Evolutionary conservation across 164 flowering plant species (phyloP), one percentile per base, ranked within the genome.

Genomic region (Dillenia turbinata): DNA sequence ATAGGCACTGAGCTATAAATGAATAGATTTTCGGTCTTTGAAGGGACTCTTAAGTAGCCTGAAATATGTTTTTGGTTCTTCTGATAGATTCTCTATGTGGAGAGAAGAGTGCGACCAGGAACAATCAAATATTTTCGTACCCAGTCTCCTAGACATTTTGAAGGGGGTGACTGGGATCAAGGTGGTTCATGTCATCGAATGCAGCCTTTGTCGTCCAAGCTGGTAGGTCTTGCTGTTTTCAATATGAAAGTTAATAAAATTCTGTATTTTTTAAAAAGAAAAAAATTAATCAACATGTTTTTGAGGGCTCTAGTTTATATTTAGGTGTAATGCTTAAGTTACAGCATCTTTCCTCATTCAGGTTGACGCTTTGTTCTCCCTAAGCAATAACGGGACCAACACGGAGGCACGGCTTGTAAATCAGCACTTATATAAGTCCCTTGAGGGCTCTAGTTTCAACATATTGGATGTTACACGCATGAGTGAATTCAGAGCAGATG

Each of bases 161-260:
- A 91, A 80, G 97, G 98, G 60, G 97, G 99, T 74, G 97, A 94
- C 57, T 94, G 99, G 99, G 78, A 94, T 67, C 88, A 88, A 73
- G 97, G 96, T 64, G 99, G 96, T 67, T 83, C 96, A 43, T 94
- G 99, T 66, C 79, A 57, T 47, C 87, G 88, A 5, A 43, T 56
- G 22, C 69, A 78, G 66, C 97, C 99, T 68, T 69, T 91, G 69
- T 57, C 51, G 17, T 77, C 78, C 9, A 77, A 78, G 57, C 73
- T 88, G 82, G 99, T 94, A 64, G 66, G 66, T 62, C 8, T 22
- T 22, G 9, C 57, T 52, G 2, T 57, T 44, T n/a, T 51, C 10
- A 12, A 51, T 68, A 10, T 44, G 3, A 22, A 44, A 19, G 45
- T 60, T 2, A 56, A n/a, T 49, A 44, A 45, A 52, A 43, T 26